Base-by-base conservation (phyloP, 1,284 basidiomycete genomes). In the Leccinum pseudoinsigne region DNA sequence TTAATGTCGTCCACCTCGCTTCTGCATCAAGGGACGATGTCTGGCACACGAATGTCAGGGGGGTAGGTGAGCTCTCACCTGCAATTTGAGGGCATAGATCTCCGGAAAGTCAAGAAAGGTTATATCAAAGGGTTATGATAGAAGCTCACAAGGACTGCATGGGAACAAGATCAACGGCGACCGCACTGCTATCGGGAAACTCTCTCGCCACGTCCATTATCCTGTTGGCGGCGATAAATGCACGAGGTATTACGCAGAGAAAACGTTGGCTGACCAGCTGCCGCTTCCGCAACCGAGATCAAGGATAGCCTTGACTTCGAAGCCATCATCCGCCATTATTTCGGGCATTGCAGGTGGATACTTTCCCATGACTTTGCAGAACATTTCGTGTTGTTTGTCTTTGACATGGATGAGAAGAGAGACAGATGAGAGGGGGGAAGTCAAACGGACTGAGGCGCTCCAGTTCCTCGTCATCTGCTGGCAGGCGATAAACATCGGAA, bases 1-100 rank as follows among this genome's bases (percentile, higher is more conserved):
- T 92, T 92, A 70, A 92, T 86, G 74, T 93, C 90, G 74, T 93
- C 91, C 7, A 92, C 83, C 75, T 93, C 90, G 68, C 86, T 89
- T 78, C 90, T 90, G 69, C 38, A 69, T 63, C 50, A 61, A 66
- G 57, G 28, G 21, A 59, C n/a, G 34, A 60, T 18, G 61, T 67
- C 57, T 45, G 18, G 58, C 40, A 54, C 53, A 63, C 59, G 57
- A 51, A 66, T 31, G 28, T 58, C 5, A n/a, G 21, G 47, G 31
- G 12, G 7, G 31, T 16, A n/a, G 38, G 53, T 42, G 36, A 16
- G 61, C 45, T 67, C 80, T 72, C 74, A 89, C 86, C 88, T 84
- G 75, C 86, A 84, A 72, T 92, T 92, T 34, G 77, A 77, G 53
- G 89, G 90, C 82, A 90, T 85, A 31, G 81, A 74, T 62, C 86